Evolutionary conservation across 2,329 filamentous ascomycete genomes (phyloP).

Genomic region (Dothistroma septosporum): DNA sequence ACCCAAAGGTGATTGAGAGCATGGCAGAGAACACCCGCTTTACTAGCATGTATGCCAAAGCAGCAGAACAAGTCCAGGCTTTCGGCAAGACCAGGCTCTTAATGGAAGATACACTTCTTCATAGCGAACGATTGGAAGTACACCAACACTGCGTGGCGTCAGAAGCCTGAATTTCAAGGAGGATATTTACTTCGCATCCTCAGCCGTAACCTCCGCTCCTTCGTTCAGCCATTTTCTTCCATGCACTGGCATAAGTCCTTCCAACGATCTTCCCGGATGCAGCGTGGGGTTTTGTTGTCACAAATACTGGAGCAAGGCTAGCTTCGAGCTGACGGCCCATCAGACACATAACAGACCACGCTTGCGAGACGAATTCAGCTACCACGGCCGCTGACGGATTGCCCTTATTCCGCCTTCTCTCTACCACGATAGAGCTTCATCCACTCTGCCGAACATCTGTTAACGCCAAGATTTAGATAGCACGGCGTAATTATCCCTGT

Average conservation of each 20-base stretch:
- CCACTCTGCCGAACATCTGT: not conserved
- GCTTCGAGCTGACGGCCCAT: too few relatives aligned
- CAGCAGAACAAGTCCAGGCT: conserved; percentile 45
- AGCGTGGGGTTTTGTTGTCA: too few relatives aligned
- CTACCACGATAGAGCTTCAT: not conserved
- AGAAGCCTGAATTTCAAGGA: conserved; percentile 66
- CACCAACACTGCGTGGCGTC: conserved; percentile 59
- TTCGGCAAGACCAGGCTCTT: conserved; percentile 55
- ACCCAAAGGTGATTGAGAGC: conserved; percentile 43
- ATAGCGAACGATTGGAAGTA: conserved; percentile 53
- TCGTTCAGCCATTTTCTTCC: too few relatives aligned
- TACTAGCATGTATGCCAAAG: conserved; percentile 53
- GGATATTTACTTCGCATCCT: conserved; percentile 32
- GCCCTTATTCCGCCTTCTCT: not conserved
- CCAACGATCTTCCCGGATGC: too few relatives aligned
- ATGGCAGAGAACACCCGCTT: conserved; percentile 74
- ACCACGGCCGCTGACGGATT: not conserved
- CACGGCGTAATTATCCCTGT: not conserved
- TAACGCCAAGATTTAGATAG: not conserved
- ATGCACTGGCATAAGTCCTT: too few relatives aligned
- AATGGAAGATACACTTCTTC: conserved; percentile 42
- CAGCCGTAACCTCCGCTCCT: not conserved
- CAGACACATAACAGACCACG: not conserved
- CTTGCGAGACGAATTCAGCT: not conserved
- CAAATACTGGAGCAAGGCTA: too few relatives aligned